phyloP scores from a whole-genome alignment of 116 monocot genomes.

The Iris pallida region DNA sequence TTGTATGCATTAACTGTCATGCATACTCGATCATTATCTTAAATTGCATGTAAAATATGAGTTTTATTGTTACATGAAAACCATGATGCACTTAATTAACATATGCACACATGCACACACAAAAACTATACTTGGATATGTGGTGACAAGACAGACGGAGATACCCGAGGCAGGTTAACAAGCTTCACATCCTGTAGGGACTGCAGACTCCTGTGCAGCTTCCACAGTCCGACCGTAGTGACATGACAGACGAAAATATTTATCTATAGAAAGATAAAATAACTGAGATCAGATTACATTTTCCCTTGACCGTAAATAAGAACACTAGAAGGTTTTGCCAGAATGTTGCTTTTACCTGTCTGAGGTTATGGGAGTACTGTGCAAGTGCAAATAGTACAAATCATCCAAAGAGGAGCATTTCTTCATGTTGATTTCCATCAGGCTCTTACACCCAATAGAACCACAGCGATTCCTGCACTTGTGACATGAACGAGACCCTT shows the following conservation, averaged over 20 bases:
- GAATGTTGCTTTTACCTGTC: slow-evolving; percentile 65
- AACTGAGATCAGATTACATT: not conserved
- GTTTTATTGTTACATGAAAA: no score
- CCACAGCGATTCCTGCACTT: slow-evolving; percentile 37
- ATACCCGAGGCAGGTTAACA: slow-evolving; percentile 51
- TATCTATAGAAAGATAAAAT: slow-evolving; percentile 36
- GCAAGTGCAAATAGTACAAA: slow-evolving; percentile 53
- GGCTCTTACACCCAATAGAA: slow-evolving; percentile 58
- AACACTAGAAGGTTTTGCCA: not conserved
- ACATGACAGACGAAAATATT: slow-evolving; percentile 64
- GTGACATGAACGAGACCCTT: slow-evolving; percentile 52
- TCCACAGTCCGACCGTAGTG: slow-evolving; percentile 40
- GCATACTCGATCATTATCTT: no score
- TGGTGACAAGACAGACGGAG: no score
- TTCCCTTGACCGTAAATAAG: no score
- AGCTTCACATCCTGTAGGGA: slow-evolving; percentile 77
- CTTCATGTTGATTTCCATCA: slow-evolving; percentile 63
- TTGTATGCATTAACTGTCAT: no score
- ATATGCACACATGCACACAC: no score
- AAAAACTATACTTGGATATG: no score
- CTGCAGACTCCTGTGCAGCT: slow-evolving; percentile 46
- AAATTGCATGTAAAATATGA: no score
- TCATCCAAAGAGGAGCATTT: slow-evolving; percentile 64
- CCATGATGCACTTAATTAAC: no score
- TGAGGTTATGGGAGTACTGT: slow-evolving; percentile 45